These are phyloP conservation scores for Tetragonia tetragonoides DNA, from an alignment of 148 eudicot genomes.

Conservation along the genomic window DNA sequence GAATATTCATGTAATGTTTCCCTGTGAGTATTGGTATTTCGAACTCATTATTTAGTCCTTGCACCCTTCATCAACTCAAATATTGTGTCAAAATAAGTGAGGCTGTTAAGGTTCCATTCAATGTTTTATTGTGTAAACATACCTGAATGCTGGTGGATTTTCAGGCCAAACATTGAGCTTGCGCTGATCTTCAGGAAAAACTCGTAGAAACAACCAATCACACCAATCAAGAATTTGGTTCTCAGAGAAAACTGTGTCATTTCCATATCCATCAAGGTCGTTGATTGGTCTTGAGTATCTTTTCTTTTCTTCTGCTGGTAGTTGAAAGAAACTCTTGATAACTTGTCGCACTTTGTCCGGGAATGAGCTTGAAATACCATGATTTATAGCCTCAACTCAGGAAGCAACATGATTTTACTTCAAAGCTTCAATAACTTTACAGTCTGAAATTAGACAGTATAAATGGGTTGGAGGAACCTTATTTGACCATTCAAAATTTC, in stretches of 20 bases:
- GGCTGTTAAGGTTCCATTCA: neutral
- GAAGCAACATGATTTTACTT: neutral
- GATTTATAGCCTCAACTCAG: conserved; percentile 36
- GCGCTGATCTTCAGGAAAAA: conserved; percentile 33
- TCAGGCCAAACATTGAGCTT: conserved; percentile 41
- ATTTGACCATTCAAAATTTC: too few relatives aligned
- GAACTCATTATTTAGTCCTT: too few relatives aligned
- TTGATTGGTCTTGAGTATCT: neutral
- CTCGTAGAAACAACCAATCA: conserved; percentile 41
- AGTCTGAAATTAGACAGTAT: too few relatives aligned
- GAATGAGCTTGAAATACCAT: conserved; percentile 43
- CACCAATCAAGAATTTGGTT: conserved; percentile 48
- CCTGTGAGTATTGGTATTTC: conserved; percentile 18
- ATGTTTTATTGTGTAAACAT: neutral
- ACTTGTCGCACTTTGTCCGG: conserved; percentile 34
- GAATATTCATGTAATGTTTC: conserved; percentile 30
- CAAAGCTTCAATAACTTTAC: too few relatives aligned
- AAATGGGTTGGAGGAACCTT: too few relatives aligned
- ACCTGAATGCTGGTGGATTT: conserved; percentile 44
- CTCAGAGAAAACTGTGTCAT: conserved; percentile 44
- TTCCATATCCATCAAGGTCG: conserved; percentile 43
- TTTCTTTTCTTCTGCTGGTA: conserved; percentile 42
- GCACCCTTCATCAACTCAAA: neutral
- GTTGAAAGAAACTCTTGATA: conserved; percentile 37
- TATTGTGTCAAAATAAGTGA: neutral